A percentile compares a stretch with the other conserved stretches of the same genome.
These are phyloP conservation scores for Phytophthora palmivora DNA, from an alignment of 352 stramenopile genomes.

Conservation along the genomic window DNA sequence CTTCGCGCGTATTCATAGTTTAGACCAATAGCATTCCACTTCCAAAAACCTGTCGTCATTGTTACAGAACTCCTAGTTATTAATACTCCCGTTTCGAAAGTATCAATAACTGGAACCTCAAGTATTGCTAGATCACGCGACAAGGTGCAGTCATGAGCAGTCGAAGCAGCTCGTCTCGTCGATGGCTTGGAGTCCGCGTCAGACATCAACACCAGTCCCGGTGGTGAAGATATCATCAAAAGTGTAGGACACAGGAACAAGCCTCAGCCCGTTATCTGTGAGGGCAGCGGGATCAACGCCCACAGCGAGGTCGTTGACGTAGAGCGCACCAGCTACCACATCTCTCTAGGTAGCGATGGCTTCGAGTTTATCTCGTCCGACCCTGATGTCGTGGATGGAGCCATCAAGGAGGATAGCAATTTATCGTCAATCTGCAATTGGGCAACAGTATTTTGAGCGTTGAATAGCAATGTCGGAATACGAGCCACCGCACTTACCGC, in stretches of 20 bases:
- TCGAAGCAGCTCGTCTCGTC: constrained; percentile 15
- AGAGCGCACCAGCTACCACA: constrained; percentile 27
- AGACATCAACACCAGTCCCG: constrained; percentile 30
- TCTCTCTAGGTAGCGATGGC: constrained; percentile 39
- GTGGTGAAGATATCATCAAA: constrained; percentile 27
- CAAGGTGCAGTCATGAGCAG: constrained; percentile 19
- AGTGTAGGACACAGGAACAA: constrained; percentile 22
- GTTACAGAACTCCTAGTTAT: no score
- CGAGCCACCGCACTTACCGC: constrained; percentile 11
- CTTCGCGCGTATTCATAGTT: no score
- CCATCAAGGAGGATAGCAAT: constrained; percentile 21
- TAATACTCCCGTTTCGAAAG: no score
- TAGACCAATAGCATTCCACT: no score
- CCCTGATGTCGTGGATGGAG: constrained; percentile 9
- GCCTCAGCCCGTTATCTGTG: constrained; percentile 32
- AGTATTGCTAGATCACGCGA: neutral
- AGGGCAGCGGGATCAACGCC: constrained; percentile 34
- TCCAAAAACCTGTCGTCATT: no score
- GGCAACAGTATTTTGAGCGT: constrained; percentile 43
- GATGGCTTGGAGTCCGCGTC: constrained; percentile 29
- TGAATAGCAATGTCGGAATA: constrained; percentile 25
- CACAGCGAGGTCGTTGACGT: constrained; percentile 44
- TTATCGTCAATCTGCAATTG: constrained; percentile 21
- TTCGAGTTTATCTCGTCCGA: constrained; percentile 35
- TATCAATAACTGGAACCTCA: no score